A percentile compares a stretch with the other conserved stretches of the same genome.
These are phyloP conservation scores for Apiotrichum siamense DNA, from an alignment of 1,284 basidiomycete genomes.

Conservation along the genomic window DNA sequence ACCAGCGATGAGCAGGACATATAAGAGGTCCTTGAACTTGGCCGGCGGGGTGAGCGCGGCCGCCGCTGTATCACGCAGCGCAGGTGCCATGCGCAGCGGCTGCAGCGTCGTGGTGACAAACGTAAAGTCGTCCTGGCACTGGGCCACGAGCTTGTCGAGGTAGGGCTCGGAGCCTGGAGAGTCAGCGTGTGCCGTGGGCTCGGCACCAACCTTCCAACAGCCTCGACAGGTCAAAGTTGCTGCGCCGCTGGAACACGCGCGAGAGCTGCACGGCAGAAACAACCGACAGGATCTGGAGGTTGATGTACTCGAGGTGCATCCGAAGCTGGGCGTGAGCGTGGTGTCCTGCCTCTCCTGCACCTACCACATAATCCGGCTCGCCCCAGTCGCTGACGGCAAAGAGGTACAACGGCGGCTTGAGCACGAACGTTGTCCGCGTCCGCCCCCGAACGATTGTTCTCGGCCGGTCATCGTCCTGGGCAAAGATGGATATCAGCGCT, in stretches of 20 bases:
- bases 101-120: slow-evolving; percentile 74
- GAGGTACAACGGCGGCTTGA: slow-evolving; percentile 83
- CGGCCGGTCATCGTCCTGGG: slow-evolving; percentile 70
- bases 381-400: slow-evolving; percentile 85
- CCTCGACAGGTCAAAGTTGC: slow-evolving; percentile 84
- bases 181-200: background rate
- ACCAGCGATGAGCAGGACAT: slow-evolving; percentile 74
- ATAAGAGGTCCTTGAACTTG: slow-evolving; percentile 86
- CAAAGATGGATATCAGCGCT: slow-evolving; percentile 85
- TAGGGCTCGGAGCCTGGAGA: slow-evolving; percentile 71
- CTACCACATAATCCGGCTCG: slow-evolving; percentile 85
- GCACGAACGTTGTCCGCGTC: slow-evolving; percentile 78
- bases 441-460: slow-evolving; percentile 51
- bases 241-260: slow-evolving; percentile 76
- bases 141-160: slow-evolving; percentile 61
- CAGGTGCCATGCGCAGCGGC: slow-evolving; percentile 67
- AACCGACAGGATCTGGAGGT: slow-evolving; percentile 85
- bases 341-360: too few species aligned
- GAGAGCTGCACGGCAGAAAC: slow-evolving; percentile 77
- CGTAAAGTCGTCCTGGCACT: slow-evolving; percentile 70
- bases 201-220: slow-evolving; percentile 63
- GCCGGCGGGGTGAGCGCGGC: slow-evolving; percentile 68
- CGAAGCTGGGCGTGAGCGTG: too few species aligned
- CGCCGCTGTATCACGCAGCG: slow-evolving; percentile 62
- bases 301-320: slow-evolving; percentile 87